phyloP scores from a whole-genome alignment of 164 flowering plant species.

The Sedum album region DNA sequence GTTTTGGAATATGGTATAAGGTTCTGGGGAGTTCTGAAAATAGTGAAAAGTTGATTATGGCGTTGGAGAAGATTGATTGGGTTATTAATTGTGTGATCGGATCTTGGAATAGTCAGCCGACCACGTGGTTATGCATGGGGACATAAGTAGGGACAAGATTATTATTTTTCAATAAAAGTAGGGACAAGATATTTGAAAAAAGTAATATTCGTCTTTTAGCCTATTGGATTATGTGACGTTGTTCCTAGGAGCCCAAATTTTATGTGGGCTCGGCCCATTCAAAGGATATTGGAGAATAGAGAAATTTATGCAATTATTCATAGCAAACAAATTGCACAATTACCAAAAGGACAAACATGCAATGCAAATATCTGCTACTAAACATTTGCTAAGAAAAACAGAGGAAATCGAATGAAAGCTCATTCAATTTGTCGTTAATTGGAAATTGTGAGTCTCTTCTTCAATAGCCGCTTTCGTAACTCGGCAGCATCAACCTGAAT shows the following conservation, averaged over 20 bases:
- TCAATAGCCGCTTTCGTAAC: conserved; percentile 33
- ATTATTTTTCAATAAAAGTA: no score
- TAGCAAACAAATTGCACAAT: no score
- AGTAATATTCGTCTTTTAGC: not conserved
- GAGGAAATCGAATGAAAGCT: not conserved
- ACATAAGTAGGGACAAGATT: not conserved
- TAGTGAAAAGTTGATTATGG: not conserved
- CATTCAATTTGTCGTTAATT: not conserved
- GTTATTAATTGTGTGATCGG: not conserved
- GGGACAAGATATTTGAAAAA: no score
- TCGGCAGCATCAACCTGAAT: conserved; percentile 48
- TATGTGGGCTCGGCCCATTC: no score
- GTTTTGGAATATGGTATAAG: not conserved
- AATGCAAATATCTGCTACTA: no score
- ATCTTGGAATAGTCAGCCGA: not conserved
- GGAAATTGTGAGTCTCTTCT: conserved; percentile 19
- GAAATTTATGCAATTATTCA: no score
- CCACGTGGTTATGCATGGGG: not conserved
- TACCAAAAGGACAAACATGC: not conserved
- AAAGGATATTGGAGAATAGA: no score
- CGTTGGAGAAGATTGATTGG: not conserved
- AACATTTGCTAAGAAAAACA: not conserved
- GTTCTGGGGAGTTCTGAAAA: not conserved
- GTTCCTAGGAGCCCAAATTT: no score
- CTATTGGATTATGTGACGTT: not conserved